Evolutionary conservation across 169 alveolate genomes (phyloP).

Genomic region (Cryptosporidium tyzzeri): DNA sequence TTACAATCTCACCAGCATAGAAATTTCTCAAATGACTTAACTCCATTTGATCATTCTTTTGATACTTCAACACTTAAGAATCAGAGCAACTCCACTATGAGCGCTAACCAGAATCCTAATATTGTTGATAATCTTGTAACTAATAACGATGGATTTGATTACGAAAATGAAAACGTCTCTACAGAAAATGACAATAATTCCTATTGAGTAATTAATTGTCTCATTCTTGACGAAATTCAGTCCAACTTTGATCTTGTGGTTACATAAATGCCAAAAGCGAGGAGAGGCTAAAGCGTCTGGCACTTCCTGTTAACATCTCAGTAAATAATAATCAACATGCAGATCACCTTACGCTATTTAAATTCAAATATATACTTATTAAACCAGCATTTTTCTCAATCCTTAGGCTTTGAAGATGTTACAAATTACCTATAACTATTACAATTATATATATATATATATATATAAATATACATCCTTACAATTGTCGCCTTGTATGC

Average conservation of each 20-base stretch:
- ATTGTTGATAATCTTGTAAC: neutral
- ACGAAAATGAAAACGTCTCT: neutral
- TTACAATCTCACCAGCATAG: neutral
- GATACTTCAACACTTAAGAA: neutral
- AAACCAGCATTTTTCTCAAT: neutral
- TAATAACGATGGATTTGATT: neutral
- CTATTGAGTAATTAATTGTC: neutral
- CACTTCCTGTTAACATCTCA: neutral
- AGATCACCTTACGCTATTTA: slow-evolving; percentile 3
- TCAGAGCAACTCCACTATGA: neutral
- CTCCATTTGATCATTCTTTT: slow-evolving; percentile 5
- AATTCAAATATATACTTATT: neutral
- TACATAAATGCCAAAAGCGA: neutral
- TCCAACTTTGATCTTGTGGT: neutral
- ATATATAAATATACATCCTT: too few relatives aligned
- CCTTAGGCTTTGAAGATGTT: neutral
- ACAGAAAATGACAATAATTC: neutral
- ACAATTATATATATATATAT: neutral
- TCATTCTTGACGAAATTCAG: neutral
- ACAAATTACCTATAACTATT: neutral
- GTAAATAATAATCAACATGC: neutral
- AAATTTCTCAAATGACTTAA: neutral
- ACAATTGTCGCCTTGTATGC: neutral
- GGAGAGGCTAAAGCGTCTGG: neutral
- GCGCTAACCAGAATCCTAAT: neutral